These are phyloP conservation scores for Quercus agrifolia DNA, from an alignment of 306 rosid species.

Conservation along the genomic window DNA sequence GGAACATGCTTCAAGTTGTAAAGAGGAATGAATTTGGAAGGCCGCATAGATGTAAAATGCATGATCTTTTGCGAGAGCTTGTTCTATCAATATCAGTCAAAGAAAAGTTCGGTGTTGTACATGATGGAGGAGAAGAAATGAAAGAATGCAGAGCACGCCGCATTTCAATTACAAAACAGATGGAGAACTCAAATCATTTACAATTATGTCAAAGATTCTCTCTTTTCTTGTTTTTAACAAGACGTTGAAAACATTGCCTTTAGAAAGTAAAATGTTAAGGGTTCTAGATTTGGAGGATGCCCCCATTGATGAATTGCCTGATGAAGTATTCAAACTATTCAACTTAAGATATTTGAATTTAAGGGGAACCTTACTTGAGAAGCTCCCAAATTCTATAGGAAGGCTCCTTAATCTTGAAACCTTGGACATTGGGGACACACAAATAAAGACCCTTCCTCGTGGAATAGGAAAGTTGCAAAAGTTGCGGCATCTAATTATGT, in stretches of 20 bases:
- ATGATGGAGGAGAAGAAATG: too few relatives aligned
- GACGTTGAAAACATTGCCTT: neutral
- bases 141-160: too few relatives aligned
- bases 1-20: too few relatives aligned
- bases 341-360: neutral
- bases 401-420: neutral
- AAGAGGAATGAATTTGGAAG: too few relatives aligned
- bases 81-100: neutral
- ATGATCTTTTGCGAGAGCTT: slow-evolving; percentile 17
- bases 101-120: neutral
- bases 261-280: too few relatives aligned
- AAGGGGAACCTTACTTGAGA: neutral
- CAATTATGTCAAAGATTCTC: too few relatives aligned
- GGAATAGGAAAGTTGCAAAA: neutral
- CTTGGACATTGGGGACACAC: neutral
- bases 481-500: neutral
- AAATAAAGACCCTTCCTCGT: neutral
- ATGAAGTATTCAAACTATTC: neutral
- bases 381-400: neutral
- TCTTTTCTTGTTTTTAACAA: too few relatives aligned
- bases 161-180: too few relatives aligned
- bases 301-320: neutral
- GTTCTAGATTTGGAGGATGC: too few relatives aligned
- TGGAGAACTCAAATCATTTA: too few relatives aligned
- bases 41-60: too few relatives aligned